Base-by-base conservation (phyloP, 805 yeast genomes). In the Tetrapisispora fleetii region DNA sequence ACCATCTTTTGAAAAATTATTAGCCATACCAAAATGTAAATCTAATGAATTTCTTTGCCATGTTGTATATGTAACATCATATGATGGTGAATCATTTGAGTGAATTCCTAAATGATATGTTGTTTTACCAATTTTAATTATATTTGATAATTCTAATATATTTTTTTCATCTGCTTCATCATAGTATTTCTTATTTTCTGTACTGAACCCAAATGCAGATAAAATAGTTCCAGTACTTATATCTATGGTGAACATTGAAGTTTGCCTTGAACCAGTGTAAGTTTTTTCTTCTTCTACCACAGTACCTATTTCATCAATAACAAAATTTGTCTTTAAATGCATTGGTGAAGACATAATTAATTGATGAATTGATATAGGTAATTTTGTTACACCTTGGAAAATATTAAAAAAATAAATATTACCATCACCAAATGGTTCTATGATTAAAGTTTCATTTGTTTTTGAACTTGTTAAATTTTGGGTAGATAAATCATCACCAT, bases 21-120 rank as follows among this genome's bases (percentile, higher is more conserved):
- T 75, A 54, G 79, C 80, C 36, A 58, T 57, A 2, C 70, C 71
- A 39, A 79, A 63, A 50, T 70, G 74, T 14, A 68, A 69, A 63
- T 91, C 95, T 46, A 89, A 70, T 54, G 86, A 81, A 63, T 91
- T 91, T 41, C 95, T 95, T 10, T 93, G 95, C 96, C 97, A 93
- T 36, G 83, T 75, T 1, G 95, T 75, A 60, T 84, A 89, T 0
- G 90, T 81, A 17, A 93, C 85, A 58, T 88, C 85, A 93, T 96
- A 90, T 1, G 81, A 77, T 0, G 82, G 68, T 51, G 79, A 79
- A 51, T 78, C 75, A 55, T 76, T 79, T 2, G 93, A 81, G 60
- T 88, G 83, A n/a, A 93, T 91, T 0, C 80, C 71, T 39, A 85
- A 69, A 54, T 83, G 85, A 59, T 81, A 85, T 0, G 80, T 79